Evolutionary conservation across 106 monocot species (phyloP), one percentile per base, ranked within the genome.

Genomic region (Dendrobium catenatum): DNA sequence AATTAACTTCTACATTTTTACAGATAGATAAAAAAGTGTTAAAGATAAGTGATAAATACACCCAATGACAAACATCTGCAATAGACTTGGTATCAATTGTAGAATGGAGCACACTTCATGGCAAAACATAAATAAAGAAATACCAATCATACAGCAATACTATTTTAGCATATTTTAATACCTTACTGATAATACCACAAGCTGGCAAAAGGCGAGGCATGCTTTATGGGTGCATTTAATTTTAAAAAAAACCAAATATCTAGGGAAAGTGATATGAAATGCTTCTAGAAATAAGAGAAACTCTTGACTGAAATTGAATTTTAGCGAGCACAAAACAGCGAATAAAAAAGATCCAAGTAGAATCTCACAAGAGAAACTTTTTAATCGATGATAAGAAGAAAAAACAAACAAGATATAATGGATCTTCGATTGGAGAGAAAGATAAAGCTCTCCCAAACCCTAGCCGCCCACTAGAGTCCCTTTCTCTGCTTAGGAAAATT

Each of bases 1-100:
- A 77, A 98, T 86, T 76, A 98, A 77, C 64, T 79, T 94, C 98
- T 98, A 49, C 48, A 76, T 24, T 76, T 76, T 74, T 20, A 43
- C 15, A 74, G 16, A 42, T 72, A 40, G 6, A 66, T 31, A 37
- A 15, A 40, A 17, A 15, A 5, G 37, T 70, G 70, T 70, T 70
- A 37, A 70, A 51, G 16, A 13, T 51, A 6, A 22, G 24, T 8
- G 64, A 66, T 24, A 61, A 66, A 66, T 26, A 66, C 64, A 66
- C 58, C n/a, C n/a, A 46, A 9, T 26, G 67, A 15, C 1, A 37
- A 70, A 70, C 70, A 70, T 13, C 29, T 70, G 16, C 29, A 70
- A 37, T 19, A 61, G 61, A 22, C n/a, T 61, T 61, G 61, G 22
- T 61, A 20, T 61, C 61, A 61, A 61, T 8, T 5, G 61, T 22